phyloP scores from a whole-genome alignment of 768 basidiomycete genomes.

The Naganishia randhawae region DNA sequence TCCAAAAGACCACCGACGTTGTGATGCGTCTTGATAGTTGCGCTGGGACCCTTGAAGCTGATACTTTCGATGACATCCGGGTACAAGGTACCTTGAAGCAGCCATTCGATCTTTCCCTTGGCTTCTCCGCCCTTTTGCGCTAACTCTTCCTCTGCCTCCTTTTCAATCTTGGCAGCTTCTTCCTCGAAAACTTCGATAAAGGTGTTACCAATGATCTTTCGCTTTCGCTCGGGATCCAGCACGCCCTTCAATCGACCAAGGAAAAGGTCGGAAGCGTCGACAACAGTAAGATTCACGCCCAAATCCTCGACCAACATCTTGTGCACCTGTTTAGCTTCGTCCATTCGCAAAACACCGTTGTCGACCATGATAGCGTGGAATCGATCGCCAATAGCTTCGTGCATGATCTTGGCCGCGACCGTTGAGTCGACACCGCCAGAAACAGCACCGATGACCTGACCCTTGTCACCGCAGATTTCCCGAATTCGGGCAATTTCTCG shows the following conservation, averaged over 20 bases:
- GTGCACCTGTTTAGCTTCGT: constrained; percentile 86
- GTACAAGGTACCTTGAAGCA: constrained; percentile 94
- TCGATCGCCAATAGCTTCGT: constrained; percentile 97
- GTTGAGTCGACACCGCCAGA: constrained; percentile 97
- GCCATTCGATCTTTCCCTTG: constrained; percentile 93
- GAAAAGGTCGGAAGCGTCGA: constrained; percentile 93
- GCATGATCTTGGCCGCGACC: constrained; percentile 98
- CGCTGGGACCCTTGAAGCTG: constrained; percentile 97
- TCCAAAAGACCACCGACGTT: constrained; percentile 94
- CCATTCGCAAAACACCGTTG: constrained; percentile 88
- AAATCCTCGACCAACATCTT: constrained; percentile 89
- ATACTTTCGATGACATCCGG: constrained; percentile 99
- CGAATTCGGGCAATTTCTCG: constrained; percentile 92
- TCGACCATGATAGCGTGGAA: constrained; percentile 99
- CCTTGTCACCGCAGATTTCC: constrained; percentile 87
- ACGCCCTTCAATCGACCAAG: constrained; percentile 80
- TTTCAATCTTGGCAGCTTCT: constrained; percentile 87
- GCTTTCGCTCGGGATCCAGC: constrained; percentile 93
- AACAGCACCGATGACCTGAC: constrained; percentile 96
- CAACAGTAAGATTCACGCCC: constrained; percentile 91
- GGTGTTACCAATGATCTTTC: constrained; percentile 97
- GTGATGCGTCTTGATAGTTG: constrained; percentile 99
- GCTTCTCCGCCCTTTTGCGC: constrained; percentile 62
- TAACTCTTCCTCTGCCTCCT: constrained; percentile 67
- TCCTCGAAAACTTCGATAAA: constrained; percentile 96